phyloP scores from a whole-genome alignment of 2,329 filamentous ascomycete genomes.

The Ramularia endophylla region DNA sequence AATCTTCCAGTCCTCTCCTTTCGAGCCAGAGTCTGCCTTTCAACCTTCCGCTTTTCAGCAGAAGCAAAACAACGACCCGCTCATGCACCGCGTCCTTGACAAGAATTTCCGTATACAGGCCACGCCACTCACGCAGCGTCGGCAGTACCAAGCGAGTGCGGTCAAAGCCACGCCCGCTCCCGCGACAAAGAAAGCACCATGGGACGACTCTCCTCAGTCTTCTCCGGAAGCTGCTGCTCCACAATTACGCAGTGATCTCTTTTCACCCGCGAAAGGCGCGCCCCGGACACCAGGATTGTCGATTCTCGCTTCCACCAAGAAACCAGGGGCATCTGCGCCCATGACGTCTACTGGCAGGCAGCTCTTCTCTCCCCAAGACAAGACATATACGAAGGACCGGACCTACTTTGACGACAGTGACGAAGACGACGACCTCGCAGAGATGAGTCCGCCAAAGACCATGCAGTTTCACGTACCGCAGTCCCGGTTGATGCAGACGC shows the following conservation, averaged over 20 bases:
- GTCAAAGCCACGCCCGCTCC: conserved; percentile 35
- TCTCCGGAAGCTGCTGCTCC: conserved; percentile 70
- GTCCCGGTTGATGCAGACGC: conserved; percentile 72
- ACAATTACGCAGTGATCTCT: conserved; percentile 77
- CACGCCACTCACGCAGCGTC: conserved; percentile 61
- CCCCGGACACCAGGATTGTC: conserved; percentile 77
- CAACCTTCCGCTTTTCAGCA: conserved; percentile 26
- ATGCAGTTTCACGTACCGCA: conserved; percentile 79
- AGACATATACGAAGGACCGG: conserved; percentile 20
- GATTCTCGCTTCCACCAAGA: conserved; percentile 45
- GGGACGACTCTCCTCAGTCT: conserved; percentile 45
- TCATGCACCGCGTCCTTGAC: conserved; percentile 86
- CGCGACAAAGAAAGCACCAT: conserved; percentile 22
- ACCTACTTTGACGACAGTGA: conserved; percentile 38
- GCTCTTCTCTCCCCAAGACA: conserved; percentile 30
- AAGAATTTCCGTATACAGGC: conserved; percentile 93
- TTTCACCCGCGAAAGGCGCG: conserved; percentile 42
- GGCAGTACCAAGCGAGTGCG: conserved; percentile 16
- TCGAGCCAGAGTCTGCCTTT: conserved; percentile 41
- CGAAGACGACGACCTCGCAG: conserved; percentile 45
- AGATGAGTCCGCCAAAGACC: conserved; percentile 79
- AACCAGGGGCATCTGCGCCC: conserved; percentile 24
- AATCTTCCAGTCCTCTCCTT: conserved; percentile 43
- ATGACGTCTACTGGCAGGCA: conserved; percentile 31
- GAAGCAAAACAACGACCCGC: conserved; percentile 57